Evolutionary conservation across 352 stramenopile genomes (phyloP).

Genomic region (Bremia lactucae): DNA sequence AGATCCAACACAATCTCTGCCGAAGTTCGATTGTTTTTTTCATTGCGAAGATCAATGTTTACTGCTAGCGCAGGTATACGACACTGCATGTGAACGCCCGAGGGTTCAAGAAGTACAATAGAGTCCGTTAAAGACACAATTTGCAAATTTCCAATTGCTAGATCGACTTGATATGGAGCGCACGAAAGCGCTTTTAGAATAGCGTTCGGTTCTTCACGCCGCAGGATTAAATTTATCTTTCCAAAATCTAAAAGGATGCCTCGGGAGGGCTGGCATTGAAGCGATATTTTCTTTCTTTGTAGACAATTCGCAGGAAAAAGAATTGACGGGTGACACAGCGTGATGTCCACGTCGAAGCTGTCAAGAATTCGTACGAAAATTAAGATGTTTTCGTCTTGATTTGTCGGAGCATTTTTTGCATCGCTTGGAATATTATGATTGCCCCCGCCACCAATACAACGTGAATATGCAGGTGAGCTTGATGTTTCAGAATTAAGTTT

Average conservation of each 20-base stretch:
- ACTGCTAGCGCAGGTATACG: constrained; percentile 4
- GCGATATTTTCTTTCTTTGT: constrained; percentile 16
- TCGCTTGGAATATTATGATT: not conserved
- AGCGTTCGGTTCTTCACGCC: constrained; percentile 8
- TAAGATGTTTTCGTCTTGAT: constrained; percentile 2
- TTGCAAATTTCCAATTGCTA: constrained; percentile 19
- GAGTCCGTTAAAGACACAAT: constrained; percentile 21
- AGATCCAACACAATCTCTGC: constrained; percentile 16
- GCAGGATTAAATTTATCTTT: constrained; percentile 19
- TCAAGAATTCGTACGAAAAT: constrained; percentile 15
- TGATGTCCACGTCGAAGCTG: constrained; percentile 26
- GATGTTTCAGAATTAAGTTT: constrained; percentile 12
- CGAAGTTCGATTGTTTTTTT: not conserved
- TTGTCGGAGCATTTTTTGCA: constrained; percentile 1
- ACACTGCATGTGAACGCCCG: constrained; percentile 24
- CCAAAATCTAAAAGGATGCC: constrained; percentile 48
- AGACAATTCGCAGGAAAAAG: constrained; percentile 35
- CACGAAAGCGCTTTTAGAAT: not conserved
- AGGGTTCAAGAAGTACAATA: constrained; percentile 27
- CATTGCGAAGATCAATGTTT: constrained; percentile 1
- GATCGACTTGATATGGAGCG: constrained; percentile 8
- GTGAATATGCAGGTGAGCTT: not conserved
- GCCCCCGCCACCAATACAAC: not conserved
- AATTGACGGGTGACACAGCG: constrained; percentile 33
- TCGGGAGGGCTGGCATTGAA: constrained; percentile 21